Conservation (phyloP, 2,329 filamentous ascomycete species). For the Kalmusia sp. region DNA sequence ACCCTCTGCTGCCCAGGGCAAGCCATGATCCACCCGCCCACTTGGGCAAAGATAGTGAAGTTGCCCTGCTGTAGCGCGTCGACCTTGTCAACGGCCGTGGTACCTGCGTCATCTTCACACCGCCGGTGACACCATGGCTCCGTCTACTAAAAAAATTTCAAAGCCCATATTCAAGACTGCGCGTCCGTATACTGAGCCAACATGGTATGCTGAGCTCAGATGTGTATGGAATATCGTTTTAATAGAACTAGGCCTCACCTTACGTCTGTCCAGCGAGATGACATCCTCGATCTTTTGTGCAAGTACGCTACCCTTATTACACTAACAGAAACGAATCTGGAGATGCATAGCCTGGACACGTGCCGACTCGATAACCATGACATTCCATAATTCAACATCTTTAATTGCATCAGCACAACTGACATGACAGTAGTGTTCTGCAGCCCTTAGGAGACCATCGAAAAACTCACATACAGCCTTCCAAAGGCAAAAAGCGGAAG, state of each 20-base stretch:
- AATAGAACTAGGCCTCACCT: slow-evolving; percentile 64
- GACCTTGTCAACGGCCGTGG: not conserved
- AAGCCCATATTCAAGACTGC: slow-evolving; percentile 70
- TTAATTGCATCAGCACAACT: no score
- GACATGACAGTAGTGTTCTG: slow-evolving; percentile 60
- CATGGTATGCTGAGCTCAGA: slow-evolving; percentile 60
- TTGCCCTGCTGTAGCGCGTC: not conserved
- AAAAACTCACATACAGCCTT: slow-evolving; percentile 59
- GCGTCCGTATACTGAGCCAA: slow-evolving; percentile 66
- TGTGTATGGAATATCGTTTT: not conserved
- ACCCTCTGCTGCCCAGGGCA: not conserved
- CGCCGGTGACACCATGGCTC: slow-evolving; percentile 25
- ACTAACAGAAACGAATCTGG: no score
- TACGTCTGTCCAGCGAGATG: slow-evolving; percentile 64
- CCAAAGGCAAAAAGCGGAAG: slow-evolving; percentile 67
- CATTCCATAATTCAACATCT: no score
- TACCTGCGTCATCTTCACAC: slow-evolving; percentile 1
- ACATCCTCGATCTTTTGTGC: slow-evolving; percentile 72
- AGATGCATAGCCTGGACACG: no score
- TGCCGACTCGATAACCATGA: no score
- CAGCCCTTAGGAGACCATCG: slow-evolving; percentile 70
- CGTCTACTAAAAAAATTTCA: slow-evolving; percentile 29
- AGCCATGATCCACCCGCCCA: not conserved
- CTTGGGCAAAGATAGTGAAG: slow-evolving; percentile 3
- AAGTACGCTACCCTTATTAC: slow-evolving; percentile 56